Percentiles rank a stretch among this genome's conserved stretches.
These are phyloP conservation scores for Rhizophlyctis rosea DNA, from an alignment of 192 early-diverging fungal species.

Conservation along the genomic window DNA sequence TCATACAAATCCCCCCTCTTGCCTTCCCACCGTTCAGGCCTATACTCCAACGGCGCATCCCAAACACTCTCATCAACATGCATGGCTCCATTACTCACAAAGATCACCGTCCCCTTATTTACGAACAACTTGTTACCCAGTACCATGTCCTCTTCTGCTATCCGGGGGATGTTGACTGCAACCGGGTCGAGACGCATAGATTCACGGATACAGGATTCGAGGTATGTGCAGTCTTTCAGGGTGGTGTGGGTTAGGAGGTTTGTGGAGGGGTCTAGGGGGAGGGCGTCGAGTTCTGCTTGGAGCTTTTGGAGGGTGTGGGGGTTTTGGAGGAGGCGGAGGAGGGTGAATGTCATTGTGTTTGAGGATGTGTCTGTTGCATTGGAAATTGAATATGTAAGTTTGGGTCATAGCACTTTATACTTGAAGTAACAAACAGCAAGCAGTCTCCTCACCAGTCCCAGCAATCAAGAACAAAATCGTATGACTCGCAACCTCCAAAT, in stretches of 20 bases:
- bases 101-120: not conserved
- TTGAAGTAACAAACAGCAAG: no score
- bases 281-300: constrained; percentile 1
- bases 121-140: not conserved
- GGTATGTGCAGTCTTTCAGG: not conserved
- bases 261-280: not conserved
- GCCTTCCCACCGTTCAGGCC: not conserved
- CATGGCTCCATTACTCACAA: not conserved
- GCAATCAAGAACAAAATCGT: not conserved
- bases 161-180: not conserved
- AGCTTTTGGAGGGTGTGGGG: not conserved
- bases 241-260: not conserved
- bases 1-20: not conserved
- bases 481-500: not conserved
- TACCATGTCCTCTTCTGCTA: not conserved
- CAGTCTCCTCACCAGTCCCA: not conserved
- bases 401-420: no score
- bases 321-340: not conserved
- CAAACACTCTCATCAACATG: not conserved
- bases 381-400: no score
- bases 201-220: not conserved
- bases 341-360: not conserved
- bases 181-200: not conserved
- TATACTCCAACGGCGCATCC: not conserved
- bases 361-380: not conserved